Conservation (phyloP, 495 filamentous ascomycete species). For the Hyaloscypha hepaticicola region DNA sequence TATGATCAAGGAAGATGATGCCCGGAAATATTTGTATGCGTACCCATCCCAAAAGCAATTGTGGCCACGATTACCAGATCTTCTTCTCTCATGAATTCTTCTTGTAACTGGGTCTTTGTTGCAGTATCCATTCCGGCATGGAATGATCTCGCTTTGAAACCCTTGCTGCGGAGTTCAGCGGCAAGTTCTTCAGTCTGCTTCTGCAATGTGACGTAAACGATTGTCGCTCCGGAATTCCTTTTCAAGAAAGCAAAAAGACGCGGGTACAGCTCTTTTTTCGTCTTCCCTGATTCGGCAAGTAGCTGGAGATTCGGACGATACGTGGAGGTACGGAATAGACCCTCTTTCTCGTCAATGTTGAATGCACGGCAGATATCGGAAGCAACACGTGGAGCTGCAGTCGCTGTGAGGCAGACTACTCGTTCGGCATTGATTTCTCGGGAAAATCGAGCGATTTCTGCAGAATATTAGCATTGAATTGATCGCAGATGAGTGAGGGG, state of each 20-base stretch:
- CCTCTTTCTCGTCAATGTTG: conserved; percentile 41
- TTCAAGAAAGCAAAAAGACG: conserved; percentile 47
- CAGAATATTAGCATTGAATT: conserved; percentile 4
- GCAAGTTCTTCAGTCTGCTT: conserved; percentile 49
- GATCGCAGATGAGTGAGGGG: not conserved
- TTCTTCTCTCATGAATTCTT: conserved; percentile 50
- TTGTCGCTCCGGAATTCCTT: conserved; percentile 49
- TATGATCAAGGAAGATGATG: not conserved
- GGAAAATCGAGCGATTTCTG: conserved; percentile 53
- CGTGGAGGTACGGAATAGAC: conserved; percentile 54
- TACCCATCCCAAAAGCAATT: conserved; percentile 60
- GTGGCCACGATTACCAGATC: conserved; percentile 55
- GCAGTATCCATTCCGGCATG: conserved; percentile 52
- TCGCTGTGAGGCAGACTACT: conserved; percentile 52
- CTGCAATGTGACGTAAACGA: conserved; percentile 57
- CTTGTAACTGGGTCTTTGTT: conserved; percentile 44
- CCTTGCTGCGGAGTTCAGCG: conserved; percentile 31
- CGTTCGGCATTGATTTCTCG: conserved; percentile 56
- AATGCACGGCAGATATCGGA: conserved; percentile 54
- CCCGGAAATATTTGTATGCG: not conserved
- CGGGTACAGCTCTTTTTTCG: conserved; percentile 42
- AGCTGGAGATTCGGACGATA: conserved; percentile 57
- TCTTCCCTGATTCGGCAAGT: conserved; percentile 44
- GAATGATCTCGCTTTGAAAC: conserved; percentile 46
- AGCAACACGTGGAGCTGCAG: conserved; percentile 54